Base-by-base conservation (phyloP, 129 eudicot species). In the Lonicera japonica region DNA sequence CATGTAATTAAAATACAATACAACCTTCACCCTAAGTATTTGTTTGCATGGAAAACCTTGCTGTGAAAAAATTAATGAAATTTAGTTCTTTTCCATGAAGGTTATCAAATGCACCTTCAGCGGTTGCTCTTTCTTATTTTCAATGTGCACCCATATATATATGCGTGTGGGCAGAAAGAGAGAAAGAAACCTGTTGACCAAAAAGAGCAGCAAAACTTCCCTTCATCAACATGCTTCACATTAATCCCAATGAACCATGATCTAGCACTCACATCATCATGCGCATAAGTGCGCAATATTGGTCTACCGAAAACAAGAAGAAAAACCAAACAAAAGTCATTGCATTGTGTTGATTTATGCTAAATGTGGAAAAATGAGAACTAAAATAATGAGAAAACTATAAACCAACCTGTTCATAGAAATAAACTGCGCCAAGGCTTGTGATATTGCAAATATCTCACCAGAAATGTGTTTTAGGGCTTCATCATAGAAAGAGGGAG, bases 391-490 rank as follows among this genome's bases (percentile, higher is more conserved):
- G 13, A 21, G 29, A 34, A 56, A 40, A 60, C 47, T 2, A 38
- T 53, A 25, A 59, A 58, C 56, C 51, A 61, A 89, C 97, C 84
- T 86, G 79, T 86, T 90, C 54, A 86, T 78, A 38, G 88, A 74
- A 73, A 90, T 73, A 63, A 83, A 90, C 75, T 79, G 95, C 72
- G 95, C 97, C 80, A 90, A 69, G 17, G 86, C 77, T 70, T 63
- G 84, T 21, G 95, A 90, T 69, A 90, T 69, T 51, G 95, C 92
- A 81, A 74, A 76, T 60, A 86, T 71, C 75, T 90, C 97, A 24
- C 95, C 89, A 16, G 97, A 90, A 51, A 95, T 92, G 71, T 90
- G 97, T 56, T n/a, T n/a, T n/a, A n/a, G n/a, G n/a, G n/a, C n/a
- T n/a, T n/a, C n/a, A n/a, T n/a, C n/a, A n/a, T n/a, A n/a, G n/a